Base-by-base conservation (phyloP, 495 filamentous ascomycete genomes). In the Penicillium subrubescens region DNA sequence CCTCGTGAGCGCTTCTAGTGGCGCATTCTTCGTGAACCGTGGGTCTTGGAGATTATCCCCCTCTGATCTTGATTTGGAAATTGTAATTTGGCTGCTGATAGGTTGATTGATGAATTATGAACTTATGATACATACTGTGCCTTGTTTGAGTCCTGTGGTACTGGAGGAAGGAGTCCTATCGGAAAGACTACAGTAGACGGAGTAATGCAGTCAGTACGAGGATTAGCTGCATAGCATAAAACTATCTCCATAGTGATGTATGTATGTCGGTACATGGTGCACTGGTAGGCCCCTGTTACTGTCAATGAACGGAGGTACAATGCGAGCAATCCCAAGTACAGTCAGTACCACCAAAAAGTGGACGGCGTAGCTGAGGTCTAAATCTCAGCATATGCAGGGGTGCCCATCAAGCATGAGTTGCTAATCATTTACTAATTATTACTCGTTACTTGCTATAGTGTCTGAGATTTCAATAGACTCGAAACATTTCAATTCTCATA, bases 1-100 rank as follows among this genome's bases (percentile, higher is more conserved):
- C 61, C 61, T 64, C 61, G 61, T 64, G 61, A 59, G 55, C 55
- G 46, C 59, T 64, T 59, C 33, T 5, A 35, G 44, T 64, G 61
- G 55, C 61, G 55, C 55, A 64, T 64, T 64, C 44, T 25, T 33
- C 19, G 25, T 43, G 44, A 25, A 60, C 58, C 58, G 58, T 60
- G 41, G 58, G 44, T 51, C 58, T 14, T 15, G 58, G 29, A 19
- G 29, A 34, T 34, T 59, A 8, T 43, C 17, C 56, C 29, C 25
- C 21, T 37, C 23, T 2, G 21, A 34, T 34, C 51, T 54, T 34
- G 29, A 54, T 54, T 54, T 54, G 27, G 51, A 7, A 6, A 33
- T 8, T 5, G 25, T 17, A 17, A 11, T 33, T 53, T 29, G 12
- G 31, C 2, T 53, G 14, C 27, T 33, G 51, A 29, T 29, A 53